phyloP scores from a whole-genome alignment of 2,329 filamentous ascomycete species.

The Epichloe scottii region DNA sequence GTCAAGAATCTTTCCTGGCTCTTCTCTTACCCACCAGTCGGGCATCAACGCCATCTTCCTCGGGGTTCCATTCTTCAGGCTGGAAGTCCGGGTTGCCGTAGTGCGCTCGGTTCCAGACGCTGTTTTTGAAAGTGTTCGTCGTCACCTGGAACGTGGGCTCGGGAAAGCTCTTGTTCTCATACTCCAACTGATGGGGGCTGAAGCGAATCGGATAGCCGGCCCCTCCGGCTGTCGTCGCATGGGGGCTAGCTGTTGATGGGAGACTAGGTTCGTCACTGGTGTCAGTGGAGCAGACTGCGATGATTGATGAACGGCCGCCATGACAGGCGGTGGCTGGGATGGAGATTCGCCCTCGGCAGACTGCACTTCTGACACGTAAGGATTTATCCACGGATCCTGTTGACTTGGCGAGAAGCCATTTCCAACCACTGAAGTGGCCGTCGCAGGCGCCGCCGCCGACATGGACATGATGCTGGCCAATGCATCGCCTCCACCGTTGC shows the following conservation, averaged over 20 bases:
- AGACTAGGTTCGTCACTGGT: constrained; percentile 1
- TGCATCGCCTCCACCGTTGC: constrained; percentile 5
- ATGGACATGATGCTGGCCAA: constrained; percentile 20
- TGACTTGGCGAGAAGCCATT: constrained; percentile 23
- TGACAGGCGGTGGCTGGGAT: constrained; percentile 16
- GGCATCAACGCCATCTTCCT: constrained; percentile 23
- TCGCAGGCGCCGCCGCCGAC: constrained; percentile 19
- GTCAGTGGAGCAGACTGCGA: constrained; percentile 22
- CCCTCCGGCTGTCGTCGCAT: constrained; percentile 2
- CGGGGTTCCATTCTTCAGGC: constrained; percentile 31
- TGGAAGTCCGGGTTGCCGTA: constrained; percentile 49
- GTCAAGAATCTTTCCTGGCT: constrained; percentile 10
- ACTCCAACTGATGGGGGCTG: constrained; percentile 33
- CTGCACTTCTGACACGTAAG: constrained; percentile 15
- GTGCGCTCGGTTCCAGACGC: constrained; percentile 53
- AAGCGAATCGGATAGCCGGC: constrained; percentile 31
- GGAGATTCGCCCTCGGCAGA: constrained; percentile 11
- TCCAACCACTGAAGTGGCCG: constrained; percentile 13
- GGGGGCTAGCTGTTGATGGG: constrained; percentile 1
- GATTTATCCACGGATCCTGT: constrained; percentile 25
- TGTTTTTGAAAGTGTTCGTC: constrained; percentile 52
- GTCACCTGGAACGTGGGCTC: constrained; percentile 35
- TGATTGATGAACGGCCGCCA: constrained; percentile 18
- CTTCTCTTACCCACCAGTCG: constrained; percentile 16
- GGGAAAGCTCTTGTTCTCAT: constrained; percentile 31